Evolutionary conservation across 805 yeast genomes (phyloP), one percentile per base, ranked within the genome.

Genomic region (Schwanniomyces polymorphus): DNA sequence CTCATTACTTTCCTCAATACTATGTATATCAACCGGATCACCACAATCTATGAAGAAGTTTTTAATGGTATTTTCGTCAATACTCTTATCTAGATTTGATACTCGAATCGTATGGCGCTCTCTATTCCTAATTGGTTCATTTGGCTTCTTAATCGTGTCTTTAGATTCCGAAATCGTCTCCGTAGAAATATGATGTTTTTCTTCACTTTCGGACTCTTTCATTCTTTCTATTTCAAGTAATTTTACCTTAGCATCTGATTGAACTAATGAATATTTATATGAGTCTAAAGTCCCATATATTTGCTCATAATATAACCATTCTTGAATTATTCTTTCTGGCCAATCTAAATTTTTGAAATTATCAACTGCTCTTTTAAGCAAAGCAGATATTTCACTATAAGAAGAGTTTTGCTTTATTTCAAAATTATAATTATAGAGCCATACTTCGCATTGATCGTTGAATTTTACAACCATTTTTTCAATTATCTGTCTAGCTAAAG

Each of bases 31-130:
- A 28, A 63, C 57, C 3, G 84, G 73, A 0, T 50, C 57, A 1
- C 94, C 95, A 64, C 91, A 88, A 25, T 80, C 86, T 33, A 61
- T 49, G 58, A 88, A 85, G 44, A 79, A 75, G 1, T 57, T 54
- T 2, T 52, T 44, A 0, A 86, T 42, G 3, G 71, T 69, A 2
- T 54, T 48, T 43, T 79, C 79, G 8, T 72, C 66, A 2, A 65
- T 59, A 7, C 63, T 58, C 0, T 47, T 31, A 0, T 85, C 78
- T 2, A 87, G 53, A 34, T 79, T 74, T 1, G 65, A 59, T 0
- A 86, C 82, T n/a, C 81, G 63, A 0, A 87, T 76, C 0, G 87
- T 74, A 12, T 74, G 68, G 23, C 76, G 66, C 61, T 88, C 95
- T 56, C 95, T 64, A 45, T 81, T 79, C 53, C 88, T 68, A 8